A percentile compares a stretch with the other conserved stretches of the same genome.
Conservation (phyloP, 805 yeast genomes). For the Nakazawaea pomicola region DNA sequence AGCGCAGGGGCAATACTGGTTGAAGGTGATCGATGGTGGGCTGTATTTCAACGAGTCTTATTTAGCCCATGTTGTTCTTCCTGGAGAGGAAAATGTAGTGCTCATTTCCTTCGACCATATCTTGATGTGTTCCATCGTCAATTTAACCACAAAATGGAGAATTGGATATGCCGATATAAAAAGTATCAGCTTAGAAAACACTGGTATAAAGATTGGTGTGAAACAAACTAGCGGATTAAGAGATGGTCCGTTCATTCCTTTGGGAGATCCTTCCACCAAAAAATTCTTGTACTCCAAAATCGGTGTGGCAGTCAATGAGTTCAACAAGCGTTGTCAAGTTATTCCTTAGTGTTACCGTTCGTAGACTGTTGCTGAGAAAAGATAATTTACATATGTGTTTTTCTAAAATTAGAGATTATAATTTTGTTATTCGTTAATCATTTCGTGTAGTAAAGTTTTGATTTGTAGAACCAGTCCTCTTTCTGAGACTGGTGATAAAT, state of each 20-base stretch:
- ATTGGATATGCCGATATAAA: constrained; percentile 59
- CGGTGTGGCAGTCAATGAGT: constrained; percentile 75
- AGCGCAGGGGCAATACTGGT: constrained; percentile 92
- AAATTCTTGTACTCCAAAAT: constrained; percentile 66
- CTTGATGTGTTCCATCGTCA: constrained; percentile 58
- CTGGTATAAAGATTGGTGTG: constrained; percentile 70
- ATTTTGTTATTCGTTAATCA: neutral
- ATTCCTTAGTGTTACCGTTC: constrained; percentile 16
- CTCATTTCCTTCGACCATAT: constrained; percentile 71
- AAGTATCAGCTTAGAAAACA: constrained; percentile 68
- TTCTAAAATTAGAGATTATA: neutral
- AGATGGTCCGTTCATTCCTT: constrained; percentile 63
- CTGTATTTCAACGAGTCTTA: constrained; percentile 65
- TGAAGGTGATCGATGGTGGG: constrained; percentile 82
- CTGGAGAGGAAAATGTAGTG: constrained; percentile 75
- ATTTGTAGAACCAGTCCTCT: constrained; percentile 35
- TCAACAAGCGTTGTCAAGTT: constrained; percentile 65
- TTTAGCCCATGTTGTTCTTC: constrained; percentile 77
- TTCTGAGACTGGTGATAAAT: constrained; percentile 39
- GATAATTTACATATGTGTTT: neutral
- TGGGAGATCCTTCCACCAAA: constrained; percentile 62
- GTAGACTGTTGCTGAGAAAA: too few relatives aligned
- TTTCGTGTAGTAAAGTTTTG: neutral
- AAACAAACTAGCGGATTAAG: constrained; percentile 21
- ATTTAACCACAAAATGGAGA: constrained; percentile 65